Evolutionary conservation across 768 basidiomycete species (phyloP).

Genomic region (Boletellus ananas): DNA sequence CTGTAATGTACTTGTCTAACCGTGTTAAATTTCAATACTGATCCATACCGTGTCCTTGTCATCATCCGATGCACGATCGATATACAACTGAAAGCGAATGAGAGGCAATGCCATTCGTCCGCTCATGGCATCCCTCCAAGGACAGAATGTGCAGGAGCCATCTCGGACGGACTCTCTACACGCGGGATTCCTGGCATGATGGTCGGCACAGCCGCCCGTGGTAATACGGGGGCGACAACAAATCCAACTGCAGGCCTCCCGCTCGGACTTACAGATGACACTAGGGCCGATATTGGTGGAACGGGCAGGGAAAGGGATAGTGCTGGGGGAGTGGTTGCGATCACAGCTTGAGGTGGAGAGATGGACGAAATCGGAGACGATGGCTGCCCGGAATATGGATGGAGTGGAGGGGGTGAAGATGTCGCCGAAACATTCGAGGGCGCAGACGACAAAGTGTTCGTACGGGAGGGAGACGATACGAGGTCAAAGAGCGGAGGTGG

Average conservation of each 20-base stretch:
- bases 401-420: constrained; percentile 8
- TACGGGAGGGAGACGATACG: constrained; percentile 20
- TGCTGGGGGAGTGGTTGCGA: not conserved
- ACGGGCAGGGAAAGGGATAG: constrained; percentile 10
- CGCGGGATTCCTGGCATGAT: constrained; percentile 19
- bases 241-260: not conserved
- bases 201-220: constrained; percentile 10
- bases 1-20: not conserved
- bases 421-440: constrained; percentile 21
- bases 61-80: not conserved
- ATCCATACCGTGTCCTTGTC: not conserved
- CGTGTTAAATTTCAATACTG: not conserved
- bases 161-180: constrained; percentile 33
- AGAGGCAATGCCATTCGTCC: not conserved
- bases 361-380: constrained; percentile 4
- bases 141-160: constrained; percentile 14
- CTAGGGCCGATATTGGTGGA: constrained; percentile 22
- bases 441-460: constrained; percentile 29
- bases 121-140: constrained; percentile 4
- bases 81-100: not conserved
- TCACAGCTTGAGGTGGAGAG: constrained; percentile 7
- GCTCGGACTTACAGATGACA: not conserved
- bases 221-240: constrained; percentile 12
- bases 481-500: constrained; percentile 40
- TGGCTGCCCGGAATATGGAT: not conserved